A percentile compares a stretch with the other conserved stretches of the same genome.
These are phyloP conservation scores for Talaromyces piceae DNA, from an alignment of 2,329 filamentous ascomycete genomes.

Conservation along the genomic window DNA sequence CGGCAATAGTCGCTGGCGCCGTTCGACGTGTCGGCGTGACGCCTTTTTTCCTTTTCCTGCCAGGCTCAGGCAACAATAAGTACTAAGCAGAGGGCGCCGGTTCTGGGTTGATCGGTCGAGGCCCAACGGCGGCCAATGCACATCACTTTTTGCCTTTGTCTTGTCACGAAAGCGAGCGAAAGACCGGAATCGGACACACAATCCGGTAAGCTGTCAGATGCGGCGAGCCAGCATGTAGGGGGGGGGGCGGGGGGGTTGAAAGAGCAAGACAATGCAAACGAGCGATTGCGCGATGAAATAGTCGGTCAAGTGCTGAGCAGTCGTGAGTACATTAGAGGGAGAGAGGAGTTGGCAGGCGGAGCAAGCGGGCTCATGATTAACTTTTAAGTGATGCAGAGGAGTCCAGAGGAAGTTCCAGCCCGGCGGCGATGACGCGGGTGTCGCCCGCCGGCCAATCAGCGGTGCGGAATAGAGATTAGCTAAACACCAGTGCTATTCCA, in stretches of 20 bases:
- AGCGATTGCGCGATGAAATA: neutral
- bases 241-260: neutral
- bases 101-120: neutral
- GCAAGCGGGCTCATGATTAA: too few relatives aligned
- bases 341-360: neutral
- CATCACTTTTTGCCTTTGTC: neutral
- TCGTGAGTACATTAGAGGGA: neutral
- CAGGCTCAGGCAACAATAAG: neutral
- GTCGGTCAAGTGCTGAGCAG: neutral
- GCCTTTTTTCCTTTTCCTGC: neutral
- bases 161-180: neutral
- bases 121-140: neutral
- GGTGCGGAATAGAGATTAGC: too few relatives aligned
- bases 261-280: neutral
- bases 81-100: neutral
- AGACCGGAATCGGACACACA: neutral
- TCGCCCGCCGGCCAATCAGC: neutral
- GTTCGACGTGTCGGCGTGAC: neutral
- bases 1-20: slow-evolving; percentile 4
- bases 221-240: neutral
- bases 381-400: too few relatives aligned
- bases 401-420: neutral
- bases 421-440: slow-evolving; percentile 1
- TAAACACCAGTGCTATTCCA: too few relatives aligned
- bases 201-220: neutral